Evolutionary conservation across 345 rosid genomes (phyloP), one percentile per base, ranked within the genome.

Genomic region (Psidium friedrichsthalianum): DNA sequence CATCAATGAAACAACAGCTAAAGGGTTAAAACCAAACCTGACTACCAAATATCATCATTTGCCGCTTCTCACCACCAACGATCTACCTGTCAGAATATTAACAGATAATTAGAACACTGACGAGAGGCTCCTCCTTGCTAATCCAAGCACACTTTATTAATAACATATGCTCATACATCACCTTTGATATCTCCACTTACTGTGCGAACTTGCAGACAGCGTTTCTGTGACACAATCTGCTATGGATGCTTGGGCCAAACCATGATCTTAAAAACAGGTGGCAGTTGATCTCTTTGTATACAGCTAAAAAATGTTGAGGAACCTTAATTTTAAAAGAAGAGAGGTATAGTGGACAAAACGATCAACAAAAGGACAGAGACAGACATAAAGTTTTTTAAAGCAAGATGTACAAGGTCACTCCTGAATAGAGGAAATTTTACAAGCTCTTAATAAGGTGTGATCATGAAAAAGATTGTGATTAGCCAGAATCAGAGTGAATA

Each of bases 11-110:
- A 40, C 32, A 82, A 22, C 58, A 69, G 51, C 47, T 69, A 9
- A 36, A 36, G 80, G 80, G 80, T 69, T 40, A 36, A 69, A 12
- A 5, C 47, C 80, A 69, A 89, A 94, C 99, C 95, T 93, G 97
- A 74, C 90, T 88, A 86, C 98, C 98, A 83, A 97, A 95, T 91
- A 92, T 90, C 84, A 88, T 90, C 99, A 97, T 95, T 90, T 95
- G 99, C 83, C 91, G 94, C 87, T 91, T 95, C 91, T 97, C 99
- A 85, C 99, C 99, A 74, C 99, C 91, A 90, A 97, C n/a, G 98
- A 97, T 91, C 99, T 93, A 97, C 99, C 99, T 95, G 84, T 56
- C 85, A 86, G 80, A 87, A 88, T 32, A 89, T 80, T 51, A 85
- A 49, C 74, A 83, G 24, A 56, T 58, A 82, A 82, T 82, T 51